These are phyloP conservation scores for Boletus huronensis DNA, from an alignment of 768 basidiomycete species.

Conservation along the genomic window DNA sequence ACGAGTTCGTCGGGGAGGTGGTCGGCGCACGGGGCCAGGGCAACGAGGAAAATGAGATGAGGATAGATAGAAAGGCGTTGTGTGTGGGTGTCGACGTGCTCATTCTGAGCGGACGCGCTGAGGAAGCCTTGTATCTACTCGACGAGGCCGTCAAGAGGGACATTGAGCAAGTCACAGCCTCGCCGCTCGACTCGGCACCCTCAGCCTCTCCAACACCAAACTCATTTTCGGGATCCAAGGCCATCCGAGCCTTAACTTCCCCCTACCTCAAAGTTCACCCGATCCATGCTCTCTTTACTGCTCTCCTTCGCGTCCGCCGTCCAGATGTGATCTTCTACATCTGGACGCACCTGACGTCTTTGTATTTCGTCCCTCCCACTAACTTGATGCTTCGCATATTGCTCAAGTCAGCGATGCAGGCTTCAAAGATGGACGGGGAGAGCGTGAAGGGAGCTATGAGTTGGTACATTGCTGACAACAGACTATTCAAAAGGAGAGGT, in stretches of 20 bases:
- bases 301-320: constrained; percentile 49
- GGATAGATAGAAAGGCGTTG: constrained; percentile 47
- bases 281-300: constrained; percentile 45
- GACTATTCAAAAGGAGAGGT: constrained; percentile 14
- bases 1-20: constrained; percentile 30
- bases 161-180: constrained; percentile 1
- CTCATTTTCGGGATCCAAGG: neutral
- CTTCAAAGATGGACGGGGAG: constrained; percentile 48
- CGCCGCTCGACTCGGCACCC: neutral
- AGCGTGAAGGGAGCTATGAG: constrained; percentile 47
- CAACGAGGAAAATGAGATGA: constrained; percentile 8
- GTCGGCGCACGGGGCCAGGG: neutral
- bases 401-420: constrained; percentile 56
- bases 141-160: constrained; percentile 37
- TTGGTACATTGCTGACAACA: constrained; percentile 23
- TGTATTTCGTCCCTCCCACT: constrained; percentile 60
- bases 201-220: neutral
- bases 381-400: constrained; percentile 54
- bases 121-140: constrained; percentile 49
- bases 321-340: constrained; percentile 62
- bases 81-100: constrained; percentile 50
- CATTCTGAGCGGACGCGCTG: constrained; percentile 40
- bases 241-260: neutral
- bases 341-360: constrained; percentile 60
- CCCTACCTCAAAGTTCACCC: constrained; percentile 23